Percentiles rank a stretch among this genome's conserved stretches.
Conservation (phyloP, 202 grass and related monocot species). For the Bolboschoenoplectus hybrid region DNA sequence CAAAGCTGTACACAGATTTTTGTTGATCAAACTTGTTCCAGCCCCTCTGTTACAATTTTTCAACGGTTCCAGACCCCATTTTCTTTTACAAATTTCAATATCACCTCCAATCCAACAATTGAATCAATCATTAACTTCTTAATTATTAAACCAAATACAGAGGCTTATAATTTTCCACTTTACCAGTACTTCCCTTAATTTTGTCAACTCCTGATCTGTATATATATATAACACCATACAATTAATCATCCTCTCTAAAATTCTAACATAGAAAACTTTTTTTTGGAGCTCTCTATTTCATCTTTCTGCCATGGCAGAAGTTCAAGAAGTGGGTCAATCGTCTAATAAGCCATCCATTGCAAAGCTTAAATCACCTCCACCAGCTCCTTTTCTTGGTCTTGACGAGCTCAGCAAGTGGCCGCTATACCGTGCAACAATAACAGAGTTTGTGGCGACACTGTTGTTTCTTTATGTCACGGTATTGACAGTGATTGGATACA, state of each 20-base stretch:
- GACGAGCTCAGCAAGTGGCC: constrained; percentile 58
- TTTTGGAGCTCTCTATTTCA: not conserved
- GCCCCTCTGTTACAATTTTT: not conserved
- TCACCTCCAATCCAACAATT: not conserved
- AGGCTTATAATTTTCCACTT: not conserved
- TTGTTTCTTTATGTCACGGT: constrained; percentile 65
- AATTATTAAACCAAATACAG: not conserved
- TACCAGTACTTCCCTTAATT: not conserved
- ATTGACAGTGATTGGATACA: constrained; percentile 53
- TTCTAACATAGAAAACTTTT: not conserved
- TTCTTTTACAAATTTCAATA: not conserved
- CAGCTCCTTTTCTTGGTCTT: constrained; percentile 49
- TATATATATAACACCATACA: not conserved
- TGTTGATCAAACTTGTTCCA: not conserved
- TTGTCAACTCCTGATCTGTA: constrained; percentile 11
- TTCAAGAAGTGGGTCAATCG: not conserved
- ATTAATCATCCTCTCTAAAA: not conserved
- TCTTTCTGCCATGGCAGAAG: constrained; percentile 26
- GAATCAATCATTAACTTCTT: constrained; percentile 4
- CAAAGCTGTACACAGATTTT: not conserved
- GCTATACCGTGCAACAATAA: constrained; percentile 64
- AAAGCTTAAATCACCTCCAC: constrained; percentile 32
- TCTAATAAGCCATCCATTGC: not conserved
- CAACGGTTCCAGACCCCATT: not conserved
- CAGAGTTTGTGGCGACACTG: constrained; percentile 68